Base-by-base conservation (phyloP, 805 yeast species). In the Metschnikowia gelsemii region DNA sequence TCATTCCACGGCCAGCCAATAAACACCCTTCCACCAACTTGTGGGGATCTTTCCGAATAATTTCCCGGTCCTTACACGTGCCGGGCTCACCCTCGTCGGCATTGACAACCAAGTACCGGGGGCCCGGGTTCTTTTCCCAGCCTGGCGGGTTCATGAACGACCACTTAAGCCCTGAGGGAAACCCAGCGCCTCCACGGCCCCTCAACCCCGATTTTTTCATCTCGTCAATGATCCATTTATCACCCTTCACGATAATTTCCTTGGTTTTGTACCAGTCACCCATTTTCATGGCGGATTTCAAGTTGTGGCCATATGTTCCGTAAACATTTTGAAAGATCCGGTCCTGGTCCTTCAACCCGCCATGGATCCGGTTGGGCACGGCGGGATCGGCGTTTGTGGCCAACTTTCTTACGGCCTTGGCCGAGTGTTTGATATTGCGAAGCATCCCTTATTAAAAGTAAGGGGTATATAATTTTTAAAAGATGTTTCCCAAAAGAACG, bases 21-120 rank as follows among this genome's bases (percentile, higher is more conserved):
- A 87, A 70, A 70, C 96, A 87, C n/a, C 96, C 96, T 65, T 87
- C 96, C 40, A 87, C 85, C 48, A 87, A 79, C 72, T 87, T 87
- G 64, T 87, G 96, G 31, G 96, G 96, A 62, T 87, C 95, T 64
- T 87, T 87, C 63, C 95, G 78, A 61, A 87, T 82, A 62, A 87
- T 87, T 65, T 87, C 95, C 62, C 96, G 78, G 66, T 87, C 96
- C 69, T 87, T 87, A 67, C 96, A 87, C 38, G 96, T 87, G 47
- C 96, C 96, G 11, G 96, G 96, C 67, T 87, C 96, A 56, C 96
- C 96, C 69, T 87, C 96, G 70, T 87, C 96, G 42, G 96, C 96
- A 64, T 87, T 87, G 56, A 87, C 88, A 35, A 87, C 95, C 54
- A 87, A 75, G 62, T 86, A 86, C 58, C 95, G 78, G 47, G 96